Percentiles rank a stretch among this genome's conserved stretches.
Evolutionary conservation across 257 asterid genomes (phyloP).

Genomic region (Plantago major): DNA sequence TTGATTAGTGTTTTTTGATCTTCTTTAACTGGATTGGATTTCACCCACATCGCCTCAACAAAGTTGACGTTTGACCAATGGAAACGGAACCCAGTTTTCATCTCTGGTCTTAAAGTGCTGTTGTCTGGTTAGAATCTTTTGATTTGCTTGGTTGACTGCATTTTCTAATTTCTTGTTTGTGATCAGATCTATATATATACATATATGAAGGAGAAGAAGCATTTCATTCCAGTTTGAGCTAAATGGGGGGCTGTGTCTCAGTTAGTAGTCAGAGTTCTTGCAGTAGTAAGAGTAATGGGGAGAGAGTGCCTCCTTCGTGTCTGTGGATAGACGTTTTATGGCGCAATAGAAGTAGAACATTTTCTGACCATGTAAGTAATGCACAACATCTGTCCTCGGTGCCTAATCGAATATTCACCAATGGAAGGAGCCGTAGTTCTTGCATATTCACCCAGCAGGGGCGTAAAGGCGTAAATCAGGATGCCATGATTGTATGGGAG

Average conservation of each 20-base stretch:
- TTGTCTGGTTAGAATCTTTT: slow-evolving; percentile 33
- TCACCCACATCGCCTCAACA: slow-evolving; percentile 31
- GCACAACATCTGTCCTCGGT: slow-evolving; percentile 69
- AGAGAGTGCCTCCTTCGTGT: slow-evolving; percentile 60
- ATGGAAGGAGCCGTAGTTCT: slow-evolving; percentile 71
- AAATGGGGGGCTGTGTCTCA: slow-evolving; percentile 95
- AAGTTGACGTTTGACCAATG: slow-evolving; percentile 50
- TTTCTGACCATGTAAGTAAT: slow-evolving; percentile 56
- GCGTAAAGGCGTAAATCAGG: slow-evolving; percentile 96
- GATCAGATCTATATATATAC: slow-evolving; percentile 27
- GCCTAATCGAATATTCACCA: slow-evolving; percentile 73
- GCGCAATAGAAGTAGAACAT: slow-evolving; percentile 63
- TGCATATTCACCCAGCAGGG: slow-evolving; percentile 99
- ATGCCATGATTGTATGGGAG: slow-evolving; percentile 99
- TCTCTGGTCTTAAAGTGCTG: slow-evolving; percentile 23
- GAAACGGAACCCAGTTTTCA: slow-evolving; percentile 27
- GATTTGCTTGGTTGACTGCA: slow-evolving; percentile 24
- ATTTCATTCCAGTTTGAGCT: slow-evolving; percentile 37
- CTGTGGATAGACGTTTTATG: slow-evolving; percentile 54
- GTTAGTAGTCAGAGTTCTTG: slow-evolving; percentile 64
- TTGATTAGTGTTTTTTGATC: slow-evolving; percentile 35
- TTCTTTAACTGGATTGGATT: slow-evolving; percentile 45
- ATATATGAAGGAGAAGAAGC: slow-evolving; percentile 24
- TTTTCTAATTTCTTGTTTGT: slow-evolving; percentile 21
- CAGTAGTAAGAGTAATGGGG: slow-evolving; percentile 74